These are phyloP conservation scores for Tulasnella sp. DNA, from an alignment of 768 basidiomycete species.

Conservation along the genomic window DNA sequence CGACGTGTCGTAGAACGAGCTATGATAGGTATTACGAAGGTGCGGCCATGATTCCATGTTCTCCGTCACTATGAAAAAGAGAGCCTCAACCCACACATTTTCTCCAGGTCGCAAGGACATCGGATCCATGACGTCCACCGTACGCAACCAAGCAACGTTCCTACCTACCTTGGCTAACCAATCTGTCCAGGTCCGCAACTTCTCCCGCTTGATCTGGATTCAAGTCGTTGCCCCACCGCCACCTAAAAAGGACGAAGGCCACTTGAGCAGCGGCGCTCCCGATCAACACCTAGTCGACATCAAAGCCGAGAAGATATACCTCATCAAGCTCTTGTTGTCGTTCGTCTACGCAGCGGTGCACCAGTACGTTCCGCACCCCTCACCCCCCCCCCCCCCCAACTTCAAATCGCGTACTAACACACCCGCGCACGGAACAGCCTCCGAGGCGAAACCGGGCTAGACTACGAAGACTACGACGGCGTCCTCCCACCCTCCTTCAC, in stretches of 20 bases:
- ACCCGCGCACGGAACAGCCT: conserved; percentile 15
- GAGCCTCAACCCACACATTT: background rate
- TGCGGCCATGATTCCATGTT: conserved; percentile 7
- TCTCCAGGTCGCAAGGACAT: conserved; percentile 50
- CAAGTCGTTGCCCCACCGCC: conserved; percentile 43
- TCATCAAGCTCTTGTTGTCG: conserved; percentile 52
- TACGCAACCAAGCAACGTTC: conserved; percentile 24
- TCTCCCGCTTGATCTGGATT: conserved; percentile 70
- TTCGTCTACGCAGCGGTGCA: conserved; percentile 68
- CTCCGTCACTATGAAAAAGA: background rate
- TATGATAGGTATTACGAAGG: conserved; percentile 88
- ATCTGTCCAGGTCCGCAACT: conserved; percentile 40
- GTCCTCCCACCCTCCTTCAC: conserved; percentile 54
- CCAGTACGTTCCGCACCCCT: conserved; percentile 60
- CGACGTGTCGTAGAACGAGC: conserved; percentile 44
- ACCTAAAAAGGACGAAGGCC: background rate
- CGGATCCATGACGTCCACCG: conserved; percentile 54
- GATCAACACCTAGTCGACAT: background rate
- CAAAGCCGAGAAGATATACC: conserved; percentile 44
- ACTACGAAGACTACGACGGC: conserved; percentile 53
- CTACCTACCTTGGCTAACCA: conserved; percentile 21
- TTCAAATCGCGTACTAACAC: no score
- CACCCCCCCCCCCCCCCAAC: background rate
- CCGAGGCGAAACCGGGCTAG: conserved; percentile 44
- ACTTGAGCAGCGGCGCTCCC: background rate